Conservation (phyloP, 768 basidiomycete species). For the Pleurotus salmoneostramineus region DNA sequence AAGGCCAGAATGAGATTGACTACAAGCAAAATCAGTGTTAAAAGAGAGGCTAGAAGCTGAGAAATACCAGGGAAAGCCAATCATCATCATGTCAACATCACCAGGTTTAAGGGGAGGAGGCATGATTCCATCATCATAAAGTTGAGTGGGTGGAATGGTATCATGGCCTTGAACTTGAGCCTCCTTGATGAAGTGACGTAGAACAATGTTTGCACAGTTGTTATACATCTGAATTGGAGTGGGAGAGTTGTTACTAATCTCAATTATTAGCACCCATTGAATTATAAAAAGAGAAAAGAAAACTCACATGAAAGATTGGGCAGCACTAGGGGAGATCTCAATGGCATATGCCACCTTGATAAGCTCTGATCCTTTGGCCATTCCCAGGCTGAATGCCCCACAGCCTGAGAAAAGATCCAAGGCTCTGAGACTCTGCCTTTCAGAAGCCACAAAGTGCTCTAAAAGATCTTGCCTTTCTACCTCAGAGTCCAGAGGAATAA, state of each 20-base stretch:
- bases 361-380: constrained; percentile 49
- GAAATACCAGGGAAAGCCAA: constrained; percentile 74
- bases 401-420: constrained; percentile 49
- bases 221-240: constrained; percentile 48
- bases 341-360: constrained; percentile 60
- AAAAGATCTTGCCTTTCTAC: constrained; percentile 23
- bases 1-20: constrained; percentile 69
- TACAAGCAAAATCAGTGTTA: constrained; percentile 19
- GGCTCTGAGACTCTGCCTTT: constrained; percentile 20
- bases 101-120: constrained; percentile 45
- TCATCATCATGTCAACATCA: constrained; percentile 57
- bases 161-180: constrained; percentile 36
- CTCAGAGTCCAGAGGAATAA: constrained; percentile 22
- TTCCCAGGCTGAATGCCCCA: constrained; percentile 60
- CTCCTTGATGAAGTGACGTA: constrained; percentile 53
- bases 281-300: too few relatives aligned
- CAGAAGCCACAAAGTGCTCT: constrained; percentile 27
- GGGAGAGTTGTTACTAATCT: too few relatives aligned
- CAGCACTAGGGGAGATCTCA: constrained; percentile 76
- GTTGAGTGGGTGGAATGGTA: constrained; percentile 33
- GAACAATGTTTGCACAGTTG: constrained; percentile 64
- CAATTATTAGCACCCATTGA: too few relatives aligned
- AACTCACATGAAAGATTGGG: constrained; percentile 56
- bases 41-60: not conserved
- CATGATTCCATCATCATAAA: constrained; percentile 33